Conservation (phyloP, 2,329 filamentous ascomycete genomes). For the Cyphellophora attinorum region DNA sequence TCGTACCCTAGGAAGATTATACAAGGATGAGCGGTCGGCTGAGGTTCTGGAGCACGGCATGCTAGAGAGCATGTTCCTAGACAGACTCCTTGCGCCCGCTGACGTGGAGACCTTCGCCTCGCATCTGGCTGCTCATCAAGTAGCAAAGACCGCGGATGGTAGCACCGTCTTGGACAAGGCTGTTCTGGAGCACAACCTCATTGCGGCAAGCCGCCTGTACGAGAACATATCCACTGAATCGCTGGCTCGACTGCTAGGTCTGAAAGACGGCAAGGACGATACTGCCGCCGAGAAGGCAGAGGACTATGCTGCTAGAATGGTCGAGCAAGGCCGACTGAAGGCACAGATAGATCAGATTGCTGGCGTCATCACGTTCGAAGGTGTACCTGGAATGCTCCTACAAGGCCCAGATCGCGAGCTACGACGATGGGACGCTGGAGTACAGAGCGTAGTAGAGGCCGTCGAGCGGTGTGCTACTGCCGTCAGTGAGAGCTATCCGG, state of each 20-base stretch:
- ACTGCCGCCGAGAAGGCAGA: slow-evolving; percentile 65
- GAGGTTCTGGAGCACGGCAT: slow-evolving; percentile 75
- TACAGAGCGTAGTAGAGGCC: slow-evolving; percentile 77
- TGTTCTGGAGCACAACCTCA: slow-evolving; percentile 90
- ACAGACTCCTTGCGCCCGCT: slow-evolving; percentile 67
- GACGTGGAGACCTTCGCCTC: slow-evolving; percentile 82
- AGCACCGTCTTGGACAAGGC: slow-evolving; percentile 88
- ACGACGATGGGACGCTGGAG: slow-evolving; percentile 79
- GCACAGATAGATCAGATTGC: slow-evolving; percentile 94
- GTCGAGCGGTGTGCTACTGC: slow-evolving; percentile 78
- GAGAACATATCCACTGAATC: slow-evolving; percentile 67
- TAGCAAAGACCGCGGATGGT: slow-evolving; percentile 81
- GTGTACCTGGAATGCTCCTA: slow-evolving; percentile 58
- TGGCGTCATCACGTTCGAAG: slow-evolving; percentile 75
- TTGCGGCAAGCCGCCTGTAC: slow-evolving; percentile 72
- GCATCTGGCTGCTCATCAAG: slow-evolving; percentile 74
- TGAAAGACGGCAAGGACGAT: slow-evolving; percentile 42
- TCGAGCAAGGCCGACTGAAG: slow-evolving; percentile 80
- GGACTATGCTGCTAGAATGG: slow-evolving; percentile 86
- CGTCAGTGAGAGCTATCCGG: slow-evolving; percentile 72
- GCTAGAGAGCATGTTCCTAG: slow-evolving; percentile 94
- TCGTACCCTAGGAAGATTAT: slow-evolving; percentile 69
- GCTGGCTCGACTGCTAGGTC: slow-evolving; percentile 66
- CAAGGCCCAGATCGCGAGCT: slow-evolving; percentile 60
- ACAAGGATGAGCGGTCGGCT: slow-evolving; percentile 80